These are phyloP conservation scores for Cytospora mali DNA, from an alignment of 2,329 filamentous ascomycete species.

Conservation along the genomic window DNA sequence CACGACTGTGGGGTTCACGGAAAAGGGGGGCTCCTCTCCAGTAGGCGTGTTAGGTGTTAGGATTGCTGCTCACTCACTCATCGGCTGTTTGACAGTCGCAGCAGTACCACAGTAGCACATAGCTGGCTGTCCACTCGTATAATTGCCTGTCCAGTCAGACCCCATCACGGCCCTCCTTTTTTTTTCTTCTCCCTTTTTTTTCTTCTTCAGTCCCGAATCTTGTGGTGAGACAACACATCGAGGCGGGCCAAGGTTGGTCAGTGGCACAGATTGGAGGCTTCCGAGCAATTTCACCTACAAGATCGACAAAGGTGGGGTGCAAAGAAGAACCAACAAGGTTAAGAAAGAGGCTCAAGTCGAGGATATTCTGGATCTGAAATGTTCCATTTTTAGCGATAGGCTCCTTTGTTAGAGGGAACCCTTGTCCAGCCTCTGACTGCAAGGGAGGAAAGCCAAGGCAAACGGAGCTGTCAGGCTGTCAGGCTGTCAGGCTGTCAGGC, in stretches of 20 bases:
- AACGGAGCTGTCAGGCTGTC: neutral
- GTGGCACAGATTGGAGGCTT: neutral
- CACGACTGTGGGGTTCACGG: conserved; percentile 8
- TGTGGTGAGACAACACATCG: neutral
- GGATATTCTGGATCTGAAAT: conserved; percentile 13
- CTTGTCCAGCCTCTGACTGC: no score
- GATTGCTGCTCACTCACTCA: neutral
- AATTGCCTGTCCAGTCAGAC: neutral
- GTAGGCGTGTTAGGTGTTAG: neutral
- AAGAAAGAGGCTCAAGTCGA: conserved; percentile 15
- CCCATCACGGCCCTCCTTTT: neutral
- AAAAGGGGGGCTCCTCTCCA: conserved; percentile 13
- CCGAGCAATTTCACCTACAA: neutral
- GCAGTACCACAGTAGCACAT: no score
- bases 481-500: neutral
- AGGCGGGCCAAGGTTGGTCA: neutral
- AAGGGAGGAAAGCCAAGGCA: neutral
- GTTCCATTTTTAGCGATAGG: conserved; percentile 15
- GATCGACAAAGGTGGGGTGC: neutral
- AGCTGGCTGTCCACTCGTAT: neutral
- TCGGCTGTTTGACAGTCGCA: no score
- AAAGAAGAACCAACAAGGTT: neutral
- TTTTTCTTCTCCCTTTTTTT: neutral
- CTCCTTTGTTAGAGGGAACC: no score
- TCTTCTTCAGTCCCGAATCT: neutral